phyloP scores from a whole-genome alignment of 1,284 basidiomycete species.

The Ceratobasidium sp. region DNA sequence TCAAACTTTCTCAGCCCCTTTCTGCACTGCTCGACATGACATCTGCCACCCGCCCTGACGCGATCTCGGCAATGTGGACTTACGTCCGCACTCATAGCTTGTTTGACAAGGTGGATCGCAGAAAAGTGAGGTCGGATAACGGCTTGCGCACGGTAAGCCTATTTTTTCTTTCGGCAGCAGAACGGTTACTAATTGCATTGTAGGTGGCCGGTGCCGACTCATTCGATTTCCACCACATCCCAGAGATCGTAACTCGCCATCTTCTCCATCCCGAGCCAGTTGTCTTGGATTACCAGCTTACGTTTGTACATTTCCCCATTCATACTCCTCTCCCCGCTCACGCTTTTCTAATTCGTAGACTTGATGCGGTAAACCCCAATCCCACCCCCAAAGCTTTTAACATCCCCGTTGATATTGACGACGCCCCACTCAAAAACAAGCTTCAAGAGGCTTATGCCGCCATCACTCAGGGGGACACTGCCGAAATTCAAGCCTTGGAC shows the following conservation, averaged over 20 bases:
- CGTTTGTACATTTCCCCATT: slow-evolving; percentile 14
- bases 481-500: slow-evolving; percentile 78
- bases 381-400: slow-evolving; percentile 68
- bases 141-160: slow-evolving; percentile 65
- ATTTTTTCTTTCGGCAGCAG: neutral
- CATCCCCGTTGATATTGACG: slow-evolving; percentile 89
- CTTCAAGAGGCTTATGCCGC: slow-evolving; percentile 77
- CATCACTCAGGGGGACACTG: slow-evolving; percentile 70
- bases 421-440: slow-evolving; percentile 72
- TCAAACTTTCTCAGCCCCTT: slow-evolving; percentile 81
- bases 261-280: slow-evolving; percentile 83
- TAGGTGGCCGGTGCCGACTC: slow-evolving; percentile 71
- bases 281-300: slow-evolving; percentile 55
- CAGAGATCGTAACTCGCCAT: slow-evolving; percentile 84
- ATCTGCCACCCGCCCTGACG: slow-evolving; percentile 84
- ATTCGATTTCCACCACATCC: slow-evolving; percentile 81
- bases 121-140: slow-evolving; percentile 78
- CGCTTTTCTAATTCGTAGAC: slow-evolving; percentile 11
- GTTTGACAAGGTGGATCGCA: slow-evolving; percentile 89
- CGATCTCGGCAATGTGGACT: slow-evolving; percentile 88
- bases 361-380: slow-evolving; percentile 54
- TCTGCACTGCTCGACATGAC: slow-evolving; percentile 77
- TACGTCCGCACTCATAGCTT: slow-evolving; percentile 88
- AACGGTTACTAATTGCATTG: neutral
- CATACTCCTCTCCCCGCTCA: slow-evolving; percentile 32